Evolutionary conservation across 495 filamentous ascomycete species (phyloP).

Genomic region (Ramalina intermedia): DNA sequence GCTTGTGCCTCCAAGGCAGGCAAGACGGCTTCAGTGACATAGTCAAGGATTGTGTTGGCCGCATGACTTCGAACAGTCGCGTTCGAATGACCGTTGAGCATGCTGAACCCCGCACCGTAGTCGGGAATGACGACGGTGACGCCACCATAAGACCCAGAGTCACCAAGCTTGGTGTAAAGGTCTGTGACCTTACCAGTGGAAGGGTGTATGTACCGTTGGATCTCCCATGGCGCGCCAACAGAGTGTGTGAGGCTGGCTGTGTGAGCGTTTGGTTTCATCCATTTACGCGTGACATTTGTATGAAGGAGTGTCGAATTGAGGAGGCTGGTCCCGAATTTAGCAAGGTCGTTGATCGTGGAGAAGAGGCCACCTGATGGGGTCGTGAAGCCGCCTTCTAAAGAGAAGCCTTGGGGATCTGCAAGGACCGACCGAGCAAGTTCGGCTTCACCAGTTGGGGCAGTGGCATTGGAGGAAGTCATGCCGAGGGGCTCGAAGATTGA

Average conservation of each 20-base stretch:
- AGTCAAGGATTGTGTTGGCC: conserved; percentile 14
- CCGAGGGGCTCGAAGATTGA: conserved; percentile 18
- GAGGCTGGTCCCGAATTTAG: conserved; percentile 38
- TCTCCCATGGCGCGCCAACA: conserved; percentile 45
- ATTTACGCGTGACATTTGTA: conserved; percentile 31
- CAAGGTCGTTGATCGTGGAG: conserved; percentile 37
- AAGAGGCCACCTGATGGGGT: conserved; percentile 37
- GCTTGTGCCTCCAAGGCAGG: conserved; percentile 24
- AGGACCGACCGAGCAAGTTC: conserved; percentile 14
- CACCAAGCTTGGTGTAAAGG: conserved; percentile 32
- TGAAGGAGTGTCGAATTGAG: conserved; percentile 33
- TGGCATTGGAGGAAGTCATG: conserved; percentile 17
- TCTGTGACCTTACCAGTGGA: conserved; percentile 19
- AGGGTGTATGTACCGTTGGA: conserved; percentile 21
- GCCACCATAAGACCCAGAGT: conserved; percentile 24
- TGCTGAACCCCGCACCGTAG: conserved; percentile 26
- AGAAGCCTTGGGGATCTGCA: conserved; percentile 2
- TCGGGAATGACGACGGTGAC: conserved; percentile 26
- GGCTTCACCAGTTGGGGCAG: conserved; percentile 11
- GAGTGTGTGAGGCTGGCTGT: conserved; percentile 31
- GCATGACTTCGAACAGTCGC: neutral
- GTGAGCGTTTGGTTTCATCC: conserved; percentile 40
- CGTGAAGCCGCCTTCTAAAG: conserved; percentile 4
- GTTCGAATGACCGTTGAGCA: conserved; percentile 15
- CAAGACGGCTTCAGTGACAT: conserved; percentile 17